A percentile compares a stretch with the other conserved stretches of the same genome.
Conservation (phyloP, 805 yeast species). For the Pichia scutulata region DNA sequence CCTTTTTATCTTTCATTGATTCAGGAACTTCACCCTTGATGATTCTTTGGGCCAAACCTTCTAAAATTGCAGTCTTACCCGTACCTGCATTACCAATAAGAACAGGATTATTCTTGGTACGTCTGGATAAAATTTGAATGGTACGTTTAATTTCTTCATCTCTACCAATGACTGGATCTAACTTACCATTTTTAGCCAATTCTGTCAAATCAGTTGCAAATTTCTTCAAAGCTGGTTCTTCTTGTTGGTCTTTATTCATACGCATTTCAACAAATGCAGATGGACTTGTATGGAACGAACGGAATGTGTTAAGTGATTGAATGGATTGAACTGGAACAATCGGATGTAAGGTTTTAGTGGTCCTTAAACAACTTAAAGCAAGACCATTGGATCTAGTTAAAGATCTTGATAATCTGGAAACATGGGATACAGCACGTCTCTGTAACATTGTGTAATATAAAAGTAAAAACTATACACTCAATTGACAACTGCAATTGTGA, state of each 20-base stretch:
- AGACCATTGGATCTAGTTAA: neutral
- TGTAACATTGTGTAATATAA: neutral
- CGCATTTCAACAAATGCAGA: constrained; percentile 19
- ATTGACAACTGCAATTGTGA: too few species aligned
- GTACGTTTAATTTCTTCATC: constrained; percentile 94
- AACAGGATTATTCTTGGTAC: constrained; percentile 95
- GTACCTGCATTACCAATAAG: constrained; percentile 96
- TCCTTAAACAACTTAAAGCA: neutral
- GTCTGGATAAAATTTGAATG: constrained; percentile 80
- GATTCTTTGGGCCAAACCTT: constrained; percentile 92
- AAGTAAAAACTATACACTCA: too few species aligned
- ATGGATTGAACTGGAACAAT: neutral
- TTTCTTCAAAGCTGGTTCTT: constrained; percentile 72
- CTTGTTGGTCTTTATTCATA: constrained; percentile 31
- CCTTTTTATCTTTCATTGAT: constrained; percentile 76
- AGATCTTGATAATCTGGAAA: neutral
- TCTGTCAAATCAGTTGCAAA: constrained; percentile 83
- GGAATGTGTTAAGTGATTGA: constrained; percentile 13
- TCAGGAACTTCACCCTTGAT: constrained; percentile 92
- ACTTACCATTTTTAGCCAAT: constrained; percentile 79
- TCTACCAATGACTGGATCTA: constrained; percentile 95
- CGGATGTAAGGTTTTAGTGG: neutral
- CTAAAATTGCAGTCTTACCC: constrained; percentile 95
- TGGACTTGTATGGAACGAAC: constrained; percentile 15
- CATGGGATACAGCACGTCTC: neutral